phyloP scores from a whole-genome alignment of 768 basidiomycete genomes.

The Wakefieldia striispora region DNA sequence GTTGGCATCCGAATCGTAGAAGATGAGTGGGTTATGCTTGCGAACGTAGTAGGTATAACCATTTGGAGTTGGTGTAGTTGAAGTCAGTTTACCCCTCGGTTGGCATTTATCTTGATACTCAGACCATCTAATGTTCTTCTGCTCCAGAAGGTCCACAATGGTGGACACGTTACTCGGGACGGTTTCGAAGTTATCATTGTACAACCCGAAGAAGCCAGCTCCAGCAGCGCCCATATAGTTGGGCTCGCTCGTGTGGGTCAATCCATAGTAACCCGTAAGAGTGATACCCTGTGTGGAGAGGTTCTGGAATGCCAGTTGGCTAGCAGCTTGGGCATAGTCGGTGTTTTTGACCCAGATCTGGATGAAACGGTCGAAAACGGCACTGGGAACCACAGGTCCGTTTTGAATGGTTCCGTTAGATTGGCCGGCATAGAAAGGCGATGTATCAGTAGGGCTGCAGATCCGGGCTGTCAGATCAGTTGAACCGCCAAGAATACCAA shows the following conservation, averaged over 20 bases:
- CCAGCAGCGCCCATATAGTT: conserved; percentile 51
- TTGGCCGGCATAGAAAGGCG: conserved; percentile 39
- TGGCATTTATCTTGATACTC: conserved; percentile 61
- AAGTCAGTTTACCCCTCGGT: conserved; percentile 44
- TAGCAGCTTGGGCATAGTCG: conserved; percentile 37
- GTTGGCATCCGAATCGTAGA: conserved; percentile 48
- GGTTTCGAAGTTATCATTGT: conserved; percentile 36
- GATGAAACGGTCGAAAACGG: conserved; percentile 44
- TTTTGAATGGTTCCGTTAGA: conserved; percentile 42
- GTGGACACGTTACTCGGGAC: conserved; percentile 51
- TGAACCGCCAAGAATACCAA: not conserved
- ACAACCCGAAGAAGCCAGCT: conserved; percentile 51
- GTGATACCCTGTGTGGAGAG: conserved; percentile 51
- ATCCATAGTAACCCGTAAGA: conserved; percentile 43
- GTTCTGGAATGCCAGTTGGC: conserved; percentile 26
- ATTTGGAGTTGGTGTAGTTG: conserved; percentile 28
- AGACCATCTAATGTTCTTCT: conserved; percentile 56
- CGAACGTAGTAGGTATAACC: conserved; percentile 49
- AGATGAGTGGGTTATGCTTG: conserved; percentile 53
- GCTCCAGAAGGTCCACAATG: conserved; percentile 57
- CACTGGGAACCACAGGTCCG: conserved; percentile 36
- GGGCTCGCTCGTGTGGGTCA: conserved; percentile 60
- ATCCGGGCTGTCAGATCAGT: not conserved
- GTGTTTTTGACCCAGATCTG: conserved; percentile 62
- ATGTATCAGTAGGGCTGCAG: conserved; percentile 22